Percentiles rank a stretch among this genome's conserved stretches.
Evolutionary conservation across 2,329 filamentous ascomycete genomes (phyloP).

Genomic region (Chaetothyriales sp.): DNA sequence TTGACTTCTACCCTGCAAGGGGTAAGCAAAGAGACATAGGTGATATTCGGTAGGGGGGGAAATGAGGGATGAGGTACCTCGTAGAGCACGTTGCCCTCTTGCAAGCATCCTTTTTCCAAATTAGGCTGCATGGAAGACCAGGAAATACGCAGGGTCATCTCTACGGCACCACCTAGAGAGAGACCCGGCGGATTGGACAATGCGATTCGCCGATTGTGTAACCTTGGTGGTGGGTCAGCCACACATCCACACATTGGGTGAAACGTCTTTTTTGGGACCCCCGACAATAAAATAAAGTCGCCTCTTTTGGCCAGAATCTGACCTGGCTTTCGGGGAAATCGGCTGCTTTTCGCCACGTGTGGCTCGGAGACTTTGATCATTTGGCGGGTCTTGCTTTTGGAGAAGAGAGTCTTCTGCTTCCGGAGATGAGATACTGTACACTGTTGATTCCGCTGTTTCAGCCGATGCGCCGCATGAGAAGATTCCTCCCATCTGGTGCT

Average conservation of each 20-base stretch:
- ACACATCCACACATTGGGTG: background rate
- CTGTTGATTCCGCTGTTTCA: too few relatives aligned
- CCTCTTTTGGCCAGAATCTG: background rate
- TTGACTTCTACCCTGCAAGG: too few relatives aligned
- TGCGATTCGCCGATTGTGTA: background rate
- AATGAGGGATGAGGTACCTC: too few relatives aligned
- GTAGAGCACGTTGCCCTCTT: too few relatives aligned
- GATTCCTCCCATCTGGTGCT: too few relatives aligned
- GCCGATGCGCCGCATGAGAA: too few relatives aligned
- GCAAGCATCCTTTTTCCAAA: too few relatives aligned
- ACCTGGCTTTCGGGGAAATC: background rate
- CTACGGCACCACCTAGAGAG: too few relatives aligned
- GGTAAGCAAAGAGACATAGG: too few relatives aligned
- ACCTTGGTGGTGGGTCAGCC: background rate
- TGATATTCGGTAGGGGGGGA: too few relatives aligned
- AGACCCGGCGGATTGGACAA: background rate
- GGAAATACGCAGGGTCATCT: too few relatives aligned
- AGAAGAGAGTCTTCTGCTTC: background rate
- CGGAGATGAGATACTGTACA: background rate
- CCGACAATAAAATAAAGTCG: background rate
- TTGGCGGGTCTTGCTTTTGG: background rate
- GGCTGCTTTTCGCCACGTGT: background rate
- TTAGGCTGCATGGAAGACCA: too few relatives aligned
- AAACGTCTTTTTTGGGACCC: background rate
- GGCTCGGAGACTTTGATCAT: background rate